These are phyloP conservation scores for Calonectria pseudoturangicola DNA, from an alignment of 2,329 filamentous ascomycete species.

Conservation along the genomic window DNA sequence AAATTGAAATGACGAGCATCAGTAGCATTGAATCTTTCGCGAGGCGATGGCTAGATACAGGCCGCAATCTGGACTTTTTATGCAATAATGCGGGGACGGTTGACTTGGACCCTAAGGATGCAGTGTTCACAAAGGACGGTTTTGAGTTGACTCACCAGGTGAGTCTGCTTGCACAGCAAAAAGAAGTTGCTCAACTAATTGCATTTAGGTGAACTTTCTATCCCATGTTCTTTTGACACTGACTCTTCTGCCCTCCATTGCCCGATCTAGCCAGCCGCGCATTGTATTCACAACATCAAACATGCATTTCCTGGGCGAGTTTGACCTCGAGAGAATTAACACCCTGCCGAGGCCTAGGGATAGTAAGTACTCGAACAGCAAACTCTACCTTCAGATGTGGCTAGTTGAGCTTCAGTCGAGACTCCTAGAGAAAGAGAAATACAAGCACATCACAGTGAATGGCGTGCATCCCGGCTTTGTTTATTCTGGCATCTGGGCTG, in stretches of 20 bases:
- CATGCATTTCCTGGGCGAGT: slow-evolving; percentile 10
- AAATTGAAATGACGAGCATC: slow-evolving; percentile 26
- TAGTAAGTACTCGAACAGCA: slow-evolving; percentile 28
- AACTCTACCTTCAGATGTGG: slow-evolving; percentile 31
- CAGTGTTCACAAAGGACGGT: slow-evolving; percentile 9
- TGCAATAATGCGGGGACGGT: slow-evolving; percentile 27
- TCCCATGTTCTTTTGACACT: slow-evolving; percentile 29
- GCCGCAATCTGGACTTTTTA: slow-evolving; percentile 11
- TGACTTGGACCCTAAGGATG: neutral
- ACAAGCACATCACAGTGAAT: slow-evolving; percentile 29
- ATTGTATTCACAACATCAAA: slow-evolving; percentile 24
- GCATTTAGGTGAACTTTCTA: slow-evolving; percentile 22
- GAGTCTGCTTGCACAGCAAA: neutral
- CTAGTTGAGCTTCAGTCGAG: slow-evolving; percentile 25
- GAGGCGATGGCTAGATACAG: slow-evolving; percentile 3
- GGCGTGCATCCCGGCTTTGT: slow-evolving; percentile 31
- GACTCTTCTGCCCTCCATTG: slow-evolving; percentile 23
- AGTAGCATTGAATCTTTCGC: slow-evolving; percentile 6
- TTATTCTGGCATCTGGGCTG: slow-evolving; percentile 11
- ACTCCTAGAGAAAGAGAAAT: neutral
- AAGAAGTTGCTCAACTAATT: too few relatives aligned
- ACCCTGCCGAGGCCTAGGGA: neutral
- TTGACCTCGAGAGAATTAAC: slow-evolving; percentile 26
- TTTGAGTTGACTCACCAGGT: slow-evolving; percentile 30
- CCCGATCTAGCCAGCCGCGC: slow-evolving; percentile 7